These are phyloP conservation scores for Fereydounia khargensis DNA, from an alignment of 1,284 basidiomycete species.

Conservation along the genomic window DNA sequence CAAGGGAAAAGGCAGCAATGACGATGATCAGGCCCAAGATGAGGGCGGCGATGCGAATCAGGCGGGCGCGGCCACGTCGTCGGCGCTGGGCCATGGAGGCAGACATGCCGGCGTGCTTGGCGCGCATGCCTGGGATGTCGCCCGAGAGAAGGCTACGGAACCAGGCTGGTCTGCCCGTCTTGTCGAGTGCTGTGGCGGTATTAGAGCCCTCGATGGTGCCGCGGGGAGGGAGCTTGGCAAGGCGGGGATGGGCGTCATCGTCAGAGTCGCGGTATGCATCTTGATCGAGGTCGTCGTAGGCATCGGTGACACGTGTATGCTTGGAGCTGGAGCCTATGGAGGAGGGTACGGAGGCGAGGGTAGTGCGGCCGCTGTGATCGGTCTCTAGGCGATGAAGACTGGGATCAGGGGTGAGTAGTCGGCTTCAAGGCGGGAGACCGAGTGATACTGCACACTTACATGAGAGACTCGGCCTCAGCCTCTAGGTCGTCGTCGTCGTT, in stretches of 20 bases:
- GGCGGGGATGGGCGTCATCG: constrained; percentile 4
- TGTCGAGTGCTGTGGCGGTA: constrained; percentile 28
- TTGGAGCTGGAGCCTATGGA: constrained; percentile 1
- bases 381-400: constrained; percentile 25
- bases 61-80: constrained; percentile 11
- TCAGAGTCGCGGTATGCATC: neutral
- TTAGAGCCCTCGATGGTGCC: constrained; percentile 30
- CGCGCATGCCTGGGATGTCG: constrained; percentile 15
- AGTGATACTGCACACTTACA: constrained; percentile 1
- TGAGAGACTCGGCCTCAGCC: constrained; percentile 34
- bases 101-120: constrained; percentile 20
- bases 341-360: constrained; percentile 9
- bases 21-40: constrained; percentile 18
- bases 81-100: constrained; percentile 15
- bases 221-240: constrained; percentile 18
- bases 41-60: constrained; percentile 11
- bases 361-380: constrained; percentile 10
- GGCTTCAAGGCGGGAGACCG: neutral
- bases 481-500: constrained; percentile 27
- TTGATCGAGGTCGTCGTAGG: constrained; percentile 28
- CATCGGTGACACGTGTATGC: constrained; percentile 18
- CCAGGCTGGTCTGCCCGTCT: constrained; percentile 46
- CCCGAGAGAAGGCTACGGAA: constrained; percentile 22
- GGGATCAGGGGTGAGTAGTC: neutral
- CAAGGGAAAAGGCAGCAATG: constrained; percentile 37